Evolutionary conservation across 768 basidiomycete species (phyloP).

Genomic region (Boletellus ananas): DNA sequence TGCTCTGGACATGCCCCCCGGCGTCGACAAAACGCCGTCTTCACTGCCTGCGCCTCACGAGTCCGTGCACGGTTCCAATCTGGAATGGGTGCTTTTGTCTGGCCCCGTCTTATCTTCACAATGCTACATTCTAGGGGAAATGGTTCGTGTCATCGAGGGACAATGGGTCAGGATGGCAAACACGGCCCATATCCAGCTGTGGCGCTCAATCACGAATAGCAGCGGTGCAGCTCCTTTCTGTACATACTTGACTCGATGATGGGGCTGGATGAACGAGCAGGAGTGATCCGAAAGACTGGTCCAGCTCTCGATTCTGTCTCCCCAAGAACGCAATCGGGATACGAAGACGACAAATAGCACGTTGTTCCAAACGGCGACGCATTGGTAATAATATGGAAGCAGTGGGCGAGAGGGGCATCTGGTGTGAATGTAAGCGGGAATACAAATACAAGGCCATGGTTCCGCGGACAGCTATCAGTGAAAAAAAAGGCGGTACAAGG

Average conservation of each 20-base stretch:
- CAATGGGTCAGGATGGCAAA: not conserved
- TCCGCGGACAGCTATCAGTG: not conserved
- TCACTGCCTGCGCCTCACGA: not conserved
- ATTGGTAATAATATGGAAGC: too few relatives aligned
- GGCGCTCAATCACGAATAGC: not conserved
- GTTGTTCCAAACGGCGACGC: too few relatives aligned
- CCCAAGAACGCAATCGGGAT: too few relatives aligned
- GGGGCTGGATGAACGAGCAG: too few relatives aligned
- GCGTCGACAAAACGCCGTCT: not conserved
- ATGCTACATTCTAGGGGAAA: constrained; percentile 1
- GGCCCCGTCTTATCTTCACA: not conserved
- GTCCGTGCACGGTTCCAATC: not conserved
- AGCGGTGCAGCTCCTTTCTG: not conserved
- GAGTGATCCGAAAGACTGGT: too few relatives aligned
- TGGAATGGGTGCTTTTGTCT: not conserved
- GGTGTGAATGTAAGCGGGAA: not conserved
- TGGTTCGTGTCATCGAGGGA: not conserved
- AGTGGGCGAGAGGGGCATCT: too few relatives aligned
- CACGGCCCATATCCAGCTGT: too few relatives aligned
- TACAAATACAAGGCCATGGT: not conserved
- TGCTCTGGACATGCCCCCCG: too few relatives aligned
- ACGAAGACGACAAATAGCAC: too few relatives aligned
- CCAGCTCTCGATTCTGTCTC: too few relatives aligned
- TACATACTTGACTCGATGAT: too few relatives aligned
- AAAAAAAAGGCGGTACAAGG: not conserved